Percentiles rank a stretch among this genome's conserved stretches.
phyloP scores from a whole-genome alignment of 192 early-diverging fungal species.

The Coemansia sp. region DNA sequence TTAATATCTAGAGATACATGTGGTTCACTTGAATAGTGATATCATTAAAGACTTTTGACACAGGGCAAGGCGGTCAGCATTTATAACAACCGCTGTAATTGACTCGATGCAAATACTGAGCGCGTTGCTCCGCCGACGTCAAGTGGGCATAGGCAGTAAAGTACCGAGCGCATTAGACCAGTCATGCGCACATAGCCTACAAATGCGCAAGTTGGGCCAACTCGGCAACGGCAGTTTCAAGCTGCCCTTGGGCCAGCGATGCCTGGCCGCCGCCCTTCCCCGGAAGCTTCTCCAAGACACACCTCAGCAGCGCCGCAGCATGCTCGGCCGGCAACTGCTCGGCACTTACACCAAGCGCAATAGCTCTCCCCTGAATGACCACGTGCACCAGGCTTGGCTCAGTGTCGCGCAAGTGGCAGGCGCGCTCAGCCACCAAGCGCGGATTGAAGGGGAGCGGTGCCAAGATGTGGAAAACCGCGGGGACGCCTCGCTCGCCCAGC shows the following conservation, averaged over 20 bases:
- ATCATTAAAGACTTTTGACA: background rate
- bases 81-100: background rate
- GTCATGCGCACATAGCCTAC: conserved; percentile 1
- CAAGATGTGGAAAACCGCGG: conserved; percentile 31
- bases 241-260: conserved; percentile 33
- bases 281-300: conserved; percentile 64
- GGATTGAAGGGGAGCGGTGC: background rate
- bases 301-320: conserved; percentile 72
- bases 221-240: conserved; percentile 23
- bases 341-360: conserved; percentile 73
- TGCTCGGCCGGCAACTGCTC: conserved; percentile 78
- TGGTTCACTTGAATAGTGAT: background rate
- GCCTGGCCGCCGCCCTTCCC: conserved; percentile 52
- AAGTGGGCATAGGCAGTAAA: background rate
- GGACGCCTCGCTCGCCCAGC: conserved; percentile 19
- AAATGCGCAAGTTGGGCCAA: conserved; percentile 20
- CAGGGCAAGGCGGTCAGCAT: background rate
- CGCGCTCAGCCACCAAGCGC: conserved; percentile 39
- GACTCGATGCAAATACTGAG: background rate
- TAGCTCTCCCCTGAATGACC: conserved; percentile 73
- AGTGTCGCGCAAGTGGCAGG: conserved; percentile 25
- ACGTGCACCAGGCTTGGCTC: conserved; percentile 51
- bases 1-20: background rate
- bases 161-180: background rate
- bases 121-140: background rate